phyloP scores from a whole-genome alignment of 2,329 filamentous ascomycete genomes.

The Byssochlamys sp. region DNA sequence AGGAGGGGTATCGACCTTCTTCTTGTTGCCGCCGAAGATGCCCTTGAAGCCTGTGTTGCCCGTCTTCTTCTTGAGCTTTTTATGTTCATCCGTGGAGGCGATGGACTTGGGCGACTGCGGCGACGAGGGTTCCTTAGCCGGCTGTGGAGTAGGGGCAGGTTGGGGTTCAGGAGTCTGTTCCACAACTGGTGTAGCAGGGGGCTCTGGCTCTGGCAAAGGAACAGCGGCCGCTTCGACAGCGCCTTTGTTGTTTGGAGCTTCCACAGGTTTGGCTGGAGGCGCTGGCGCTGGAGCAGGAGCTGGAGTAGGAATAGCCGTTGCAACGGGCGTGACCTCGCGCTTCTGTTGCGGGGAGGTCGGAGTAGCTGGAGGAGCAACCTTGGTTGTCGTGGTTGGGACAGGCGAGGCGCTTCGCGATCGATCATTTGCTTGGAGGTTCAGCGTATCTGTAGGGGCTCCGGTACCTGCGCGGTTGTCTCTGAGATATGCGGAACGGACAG shows the following conservation, averaged over 20 bases:
- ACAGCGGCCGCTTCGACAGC: constrained; percentile 9
- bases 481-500: constrained; percentile 77
- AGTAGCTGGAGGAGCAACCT: constrained; percentile 21
- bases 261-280: constrained; percentile 11
- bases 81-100: constrained; percentile 24
- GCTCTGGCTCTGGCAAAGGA: constrained; percentile 9
- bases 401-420: constrained; percentile 15
- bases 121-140: constrained; percentile 15
- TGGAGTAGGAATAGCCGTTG: not conserved
- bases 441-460: constrained; percentile 45
- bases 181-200: constrained; percentile 6
- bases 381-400: constrained; percentile 16
- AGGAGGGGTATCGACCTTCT: constrained; percentile 24
- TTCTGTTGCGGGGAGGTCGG: constrained; percentile 26
- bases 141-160: constrained; percentile 16
- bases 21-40: constrained; percentile 34
- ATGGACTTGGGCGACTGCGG: constrained; percentile 19
- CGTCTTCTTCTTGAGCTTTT: constrained; percentile 37
- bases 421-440: constrained; percentile 27
- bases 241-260: constrained; percentile 6
- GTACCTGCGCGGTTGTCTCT: constrained; percentile 63
- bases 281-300: no score
- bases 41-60: constrained; percentile 34
- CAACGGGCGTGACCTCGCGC: constrained; percentile 16
- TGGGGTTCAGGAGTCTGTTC: constrained; percentile 7